phyloP scores from a whole-genome alignment of 2,329 filamentous ascomycete genomes.

The Sporothrix mexicana region DNA sequence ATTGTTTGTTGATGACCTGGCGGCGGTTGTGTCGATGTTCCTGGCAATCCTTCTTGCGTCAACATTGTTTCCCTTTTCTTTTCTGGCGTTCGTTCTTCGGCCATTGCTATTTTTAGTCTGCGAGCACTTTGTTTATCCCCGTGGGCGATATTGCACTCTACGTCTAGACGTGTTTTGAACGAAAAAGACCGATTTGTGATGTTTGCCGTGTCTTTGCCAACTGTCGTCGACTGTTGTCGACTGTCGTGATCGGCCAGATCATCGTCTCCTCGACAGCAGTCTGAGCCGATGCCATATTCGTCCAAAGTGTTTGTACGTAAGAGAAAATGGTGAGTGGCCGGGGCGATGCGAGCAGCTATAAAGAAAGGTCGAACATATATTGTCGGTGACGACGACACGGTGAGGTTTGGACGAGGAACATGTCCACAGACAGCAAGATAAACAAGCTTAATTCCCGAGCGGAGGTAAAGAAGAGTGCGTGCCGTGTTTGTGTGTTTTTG shows the following conservation, averaged over 20 bases:
- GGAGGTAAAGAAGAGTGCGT: neutral
- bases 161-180: too few species aligned
- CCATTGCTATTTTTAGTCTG: neutral
- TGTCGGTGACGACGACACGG: slow-evolving; percentile 12
- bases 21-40: neutral
- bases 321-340: neutral
- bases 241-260: neutral
- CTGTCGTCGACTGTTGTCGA: too few species aligned
- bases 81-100: too few species aligned
- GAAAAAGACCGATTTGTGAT: too few species aligned
- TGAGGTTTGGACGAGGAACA: neutral
- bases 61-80: too few species aligned
- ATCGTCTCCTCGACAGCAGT: neutral
- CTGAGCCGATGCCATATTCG: neutral
- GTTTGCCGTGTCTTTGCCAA: too few species aligned
- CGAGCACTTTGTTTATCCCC: slow-evolving; percentile 1
- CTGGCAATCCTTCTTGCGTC: too few species aligned
- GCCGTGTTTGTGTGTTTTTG: neutral
- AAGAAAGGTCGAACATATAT: too few species aligned
- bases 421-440: neutral
- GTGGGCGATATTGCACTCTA: neutral
- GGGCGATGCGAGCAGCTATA: too few species aligned
- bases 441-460: neutral
- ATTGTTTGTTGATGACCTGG: neutral
- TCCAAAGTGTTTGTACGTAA: slow-evolving; percentile 8